A percentile compares a stretch with the other conserved stretches of the same genome.
These are phyloP conservation scores for Vicia sativa DNA, from an alignment of 306 rosid species.

Conservation along the genomic window DNA sequence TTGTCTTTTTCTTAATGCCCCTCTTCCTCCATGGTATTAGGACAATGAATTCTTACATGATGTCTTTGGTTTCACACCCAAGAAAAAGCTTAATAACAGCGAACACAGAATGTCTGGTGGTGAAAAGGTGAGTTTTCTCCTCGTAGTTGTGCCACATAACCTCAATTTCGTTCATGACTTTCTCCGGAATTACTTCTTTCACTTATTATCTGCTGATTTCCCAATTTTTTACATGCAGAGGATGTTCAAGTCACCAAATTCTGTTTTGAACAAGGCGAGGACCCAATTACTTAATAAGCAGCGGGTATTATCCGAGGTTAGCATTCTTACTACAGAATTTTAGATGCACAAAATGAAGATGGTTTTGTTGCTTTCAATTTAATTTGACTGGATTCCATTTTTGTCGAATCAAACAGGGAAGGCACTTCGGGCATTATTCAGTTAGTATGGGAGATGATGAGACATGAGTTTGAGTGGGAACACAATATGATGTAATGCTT, in stretches of 20 bases:
- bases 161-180: neutral
- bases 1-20: neutral
- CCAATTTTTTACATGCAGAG: constrained; percentile 58
- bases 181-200: neutral
- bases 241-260: constrained; percentile 84
- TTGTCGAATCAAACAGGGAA: constrained; percentile 57
- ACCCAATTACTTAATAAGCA: constrained; percentile 81
- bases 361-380: neutral
- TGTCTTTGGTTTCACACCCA: constrained; percentile 79
- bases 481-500: neutral
- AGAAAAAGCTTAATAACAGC: constrained; percentile 50
- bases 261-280: constrained; percentile 81
- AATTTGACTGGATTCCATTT: neutral
- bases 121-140: constrained; percentile 65
- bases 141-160: constrained; percentile 17
- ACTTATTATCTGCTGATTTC: constrained; percentile 1
- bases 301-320: constrained; percentile 77
- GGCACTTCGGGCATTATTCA: constrained; percentile 75
- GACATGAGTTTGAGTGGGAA: constrained; percentile 24
- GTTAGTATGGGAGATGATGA: constrained; percentile 47
- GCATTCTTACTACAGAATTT: constrained; percentile 27
- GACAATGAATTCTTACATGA: constrained; percentile 89
- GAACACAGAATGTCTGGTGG: constrained; percentile 69
- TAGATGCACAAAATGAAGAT: neutral
- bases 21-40: constrained; percentile 44